Percentiles rank a stretch among this genome's conserved stretches.
phyloP scores from a whole-genome alignment of 768 basidiomycete genomes.

The Mycena kentingensis region DNA sequence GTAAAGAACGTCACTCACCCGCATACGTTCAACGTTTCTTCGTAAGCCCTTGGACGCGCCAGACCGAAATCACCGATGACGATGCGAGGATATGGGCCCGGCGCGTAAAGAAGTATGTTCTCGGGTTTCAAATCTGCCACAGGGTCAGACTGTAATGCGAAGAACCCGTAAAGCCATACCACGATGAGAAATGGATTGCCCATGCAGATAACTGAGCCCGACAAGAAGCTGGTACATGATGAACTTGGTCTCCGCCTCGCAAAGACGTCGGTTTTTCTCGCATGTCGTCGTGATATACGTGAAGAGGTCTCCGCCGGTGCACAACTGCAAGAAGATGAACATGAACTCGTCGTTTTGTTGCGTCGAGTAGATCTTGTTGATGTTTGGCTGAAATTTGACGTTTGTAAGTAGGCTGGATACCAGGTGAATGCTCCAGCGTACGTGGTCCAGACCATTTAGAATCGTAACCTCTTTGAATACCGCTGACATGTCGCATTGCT shows the following conservation, averaged over 20 bases:
- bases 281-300: conserved; percentile 73
- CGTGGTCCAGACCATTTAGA: conserved; percentile 70
- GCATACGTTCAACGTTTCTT: conserved; percentile 83
- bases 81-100: conserved; percentile 85
- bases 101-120: conserved; percentile 75
- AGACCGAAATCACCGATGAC: conserved; percentile 87
- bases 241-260: conserved; percentile 83
- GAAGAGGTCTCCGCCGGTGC: conserved; percentile 87
- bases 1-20: conserved; percentile 88
- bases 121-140: conserved; percentile 58
- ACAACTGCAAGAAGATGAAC: conserved; percentile 79
- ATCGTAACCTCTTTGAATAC: conserved; percentile 82
- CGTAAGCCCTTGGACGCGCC: conserved; percentile 74
- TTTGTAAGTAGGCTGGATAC: neutral
- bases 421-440: conserved; percentile 25
- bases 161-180: conserved; percentile 43
- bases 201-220: conserved; percentile 71
- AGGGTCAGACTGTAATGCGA: neutral
- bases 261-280: conserved; percentile 51
- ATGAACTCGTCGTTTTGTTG: conserved; percentile 63
- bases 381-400: conserved; percentile 61
- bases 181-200: conserved; percentile 74
- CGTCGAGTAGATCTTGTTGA: conserved; percentile 75
- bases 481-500: conserved; percentile 56
- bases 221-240: conserved; percentile 79